Conservation (phyloP, 768 basidiomycete genomes). For the Gloeopeniophorella convolvens region DNA sequence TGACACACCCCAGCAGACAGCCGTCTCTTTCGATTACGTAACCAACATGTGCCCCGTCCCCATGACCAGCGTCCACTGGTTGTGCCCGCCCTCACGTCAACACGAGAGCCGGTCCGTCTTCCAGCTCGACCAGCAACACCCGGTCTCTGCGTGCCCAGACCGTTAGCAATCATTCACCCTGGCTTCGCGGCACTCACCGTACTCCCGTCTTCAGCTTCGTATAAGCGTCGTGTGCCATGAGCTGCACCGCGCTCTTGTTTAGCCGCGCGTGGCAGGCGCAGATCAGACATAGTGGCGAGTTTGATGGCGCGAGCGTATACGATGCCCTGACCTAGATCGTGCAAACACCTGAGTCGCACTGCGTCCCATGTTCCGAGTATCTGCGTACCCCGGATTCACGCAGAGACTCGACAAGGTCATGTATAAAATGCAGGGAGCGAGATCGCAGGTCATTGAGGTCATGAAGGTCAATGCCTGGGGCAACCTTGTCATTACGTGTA, state of each 20-base stretch:
- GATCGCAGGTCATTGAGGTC: constrained; percentile 62
- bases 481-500: neutral
- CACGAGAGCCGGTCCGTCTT: constrained; percentile 48
- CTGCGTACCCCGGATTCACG: constrained; percentile 52
- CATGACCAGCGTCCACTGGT: too few species aligned
- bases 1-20: too few species aligned
- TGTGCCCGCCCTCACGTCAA: constrained; percentile 37
- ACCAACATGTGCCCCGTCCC: too few species aligned
- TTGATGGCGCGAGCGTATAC: constrained; percentile 57
- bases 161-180: neutral
- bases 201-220: constrained; percentile 37
- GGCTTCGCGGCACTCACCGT: constrained; percentile 30
- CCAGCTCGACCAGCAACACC: constrained; percentile 44
- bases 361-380: neutral
- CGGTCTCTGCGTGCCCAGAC: constrained; percentile 34
- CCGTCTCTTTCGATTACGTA: too few species aligned
- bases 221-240: constrained; percentile 39
- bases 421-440: constrained; percentile 55
- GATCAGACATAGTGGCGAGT: constrained; percentile 52
- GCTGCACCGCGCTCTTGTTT: constrained; percentile 36
- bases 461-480: constrained; percentile 54
- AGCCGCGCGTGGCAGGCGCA: constrained; percentile 44
- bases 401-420: constrained; percentile 53
- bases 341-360: constrained; percentile 4
- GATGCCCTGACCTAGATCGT: constrained; percentile 49